Conservation (phyloP, 2,329 filamentous ascomycete species). For the Talaromyces atroroseus region DNA sequence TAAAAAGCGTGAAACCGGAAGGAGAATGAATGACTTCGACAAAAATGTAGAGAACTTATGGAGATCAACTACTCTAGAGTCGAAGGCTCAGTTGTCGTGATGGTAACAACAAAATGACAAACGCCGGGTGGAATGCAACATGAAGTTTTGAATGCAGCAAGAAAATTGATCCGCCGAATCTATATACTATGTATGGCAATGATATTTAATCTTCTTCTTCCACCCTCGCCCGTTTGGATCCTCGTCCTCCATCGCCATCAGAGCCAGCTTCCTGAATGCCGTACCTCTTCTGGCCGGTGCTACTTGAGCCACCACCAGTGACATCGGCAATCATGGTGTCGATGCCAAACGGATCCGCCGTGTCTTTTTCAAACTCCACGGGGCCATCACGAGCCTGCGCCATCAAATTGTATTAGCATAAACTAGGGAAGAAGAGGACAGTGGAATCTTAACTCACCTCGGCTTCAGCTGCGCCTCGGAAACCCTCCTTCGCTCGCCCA, state of each 20-base stretch:
- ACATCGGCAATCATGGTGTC: conserved; percentile 87
- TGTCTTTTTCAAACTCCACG: conserved; percentile 93
- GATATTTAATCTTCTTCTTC: conserved; percentile 47
- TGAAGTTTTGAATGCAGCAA: background rate
- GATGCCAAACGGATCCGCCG: conserved; percentile 83
- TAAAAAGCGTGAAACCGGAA: too few relatives aligned
- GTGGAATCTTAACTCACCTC: conserved; percentile 53
- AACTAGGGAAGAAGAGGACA: background rate
- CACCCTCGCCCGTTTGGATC: conserved; percentile 69
- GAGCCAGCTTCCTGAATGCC: conserved; percentile 38
- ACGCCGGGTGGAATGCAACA: background rate
- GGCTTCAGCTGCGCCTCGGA: conserved; percentile 74
- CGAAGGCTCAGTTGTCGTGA: background rate
- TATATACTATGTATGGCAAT: background rate
- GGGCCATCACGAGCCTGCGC: conserved; percentile 72
- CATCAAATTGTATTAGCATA: background rate
- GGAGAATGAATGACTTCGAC: too few relatives aligned
- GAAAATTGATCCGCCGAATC: background rate
- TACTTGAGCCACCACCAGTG: conserved; percentile 53
- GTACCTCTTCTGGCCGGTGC: conserved; percentile 46
- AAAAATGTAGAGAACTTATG: too few relatives aligned
- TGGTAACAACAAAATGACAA: background rate
- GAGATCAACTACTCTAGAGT: background rate
- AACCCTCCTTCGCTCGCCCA: conserved; percentile 75
- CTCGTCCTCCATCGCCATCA: conserved; percentile 68